Base-by-base conservation (phyloP, 1,284 basidiomycete genomes). In the Xerocomus subilludens region DNA sequence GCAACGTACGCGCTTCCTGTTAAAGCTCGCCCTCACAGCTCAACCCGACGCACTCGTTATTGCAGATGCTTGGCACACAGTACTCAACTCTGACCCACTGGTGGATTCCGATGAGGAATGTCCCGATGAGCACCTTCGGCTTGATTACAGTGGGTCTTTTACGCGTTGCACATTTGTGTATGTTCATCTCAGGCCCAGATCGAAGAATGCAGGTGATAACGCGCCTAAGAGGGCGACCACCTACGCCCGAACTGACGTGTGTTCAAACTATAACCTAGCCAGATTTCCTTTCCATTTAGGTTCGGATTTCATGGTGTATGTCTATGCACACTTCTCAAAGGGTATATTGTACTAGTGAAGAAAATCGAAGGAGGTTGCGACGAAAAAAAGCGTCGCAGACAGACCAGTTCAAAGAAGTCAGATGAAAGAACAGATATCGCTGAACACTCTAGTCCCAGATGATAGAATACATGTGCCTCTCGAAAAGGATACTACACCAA, bases 41-140 rank as follows among this genome's bases (percentile, higher is more conserved):
- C 86, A 67, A n/a, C 90, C 90, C 77, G 87, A 89, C 90, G 47
- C 90, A 77, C 91, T 89, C 38, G 11, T 55, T 49, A 11, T 30
- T 33, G 84, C 82, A 72, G 91, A 94, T 79, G 92, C 93, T 18
- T 94, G 92, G 92, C 89, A 92, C 79, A 85, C 90, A 20, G 87
- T 90, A 36, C 88, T 86, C 64, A 89, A 87, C 51, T 88, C 87
- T 67, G 92, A 94, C 79, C 91, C 93, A 25, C 85, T 94, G 42
- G 84, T 86, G 27, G 92, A 93, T 84, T 94, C 93, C 27, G 93
- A 94, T 78, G 91, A 92, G 56, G 93, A 94, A 78, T 86, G 85
- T 70, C 85, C 85, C 32, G 91, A 93, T 76, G 90, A 92, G 74
- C 88, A 92, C 77, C 85, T 89, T 74, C 87, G 89, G 35, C 79